These are phyloP conservation scores for Fusarium agapanthi DNA, from an alignment of 2,329 filamentous ascomycete species.

Conservation along the genomic window DNA sequence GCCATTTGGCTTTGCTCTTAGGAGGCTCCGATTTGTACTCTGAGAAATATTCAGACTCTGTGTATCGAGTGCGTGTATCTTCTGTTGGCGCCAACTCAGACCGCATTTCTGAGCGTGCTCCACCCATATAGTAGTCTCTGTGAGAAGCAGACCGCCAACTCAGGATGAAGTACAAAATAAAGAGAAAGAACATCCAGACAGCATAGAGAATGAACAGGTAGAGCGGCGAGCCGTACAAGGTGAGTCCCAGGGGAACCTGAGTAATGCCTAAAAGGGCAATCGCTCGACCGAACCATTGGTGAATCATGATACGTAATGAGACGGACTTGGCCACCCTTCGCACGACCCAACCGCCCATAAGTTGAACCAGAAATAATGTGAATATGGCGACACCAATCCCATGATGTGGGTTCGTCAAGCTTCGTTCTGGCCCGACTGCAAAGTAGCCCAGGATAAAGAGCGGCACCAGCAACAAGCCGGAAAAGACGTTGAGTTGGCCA, in stretches of 20 bases:
- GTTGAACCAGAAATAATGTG: slow-evolving; percentile 74
- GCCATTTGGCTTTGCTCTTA: slow-evolving; percentile 53
- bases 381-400: slow-evolving; percentile 85
- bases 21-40: slow-evolving; percentile 46
- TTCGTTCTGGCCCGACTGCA: slow-evolving; percentile 77
- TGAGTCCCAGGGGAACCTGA: slow-evolving; percentile 88
- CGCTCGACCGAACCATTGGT: slow-evolving; percentile 86
- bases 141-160: slow-evolving; percentile 72
- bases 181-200: slow-evolving; percentile 76
- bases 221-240: slow-evolving; percentile 89
- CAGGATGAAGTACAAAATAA: slow-evolving; percentile 82
- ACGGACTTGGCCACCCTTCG: slow-evolving; percentile 59
- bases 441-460: slow-evolving; percentile 80
- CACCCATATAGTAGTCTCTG: slow-evolving; percentile 63
- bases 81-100: slow-evolving; percentile 56
- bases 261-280: slow-evolving; percentile 83
- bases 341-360: slow-evolving; percentile 73
- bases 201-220: slow-evolving; percentile 87
- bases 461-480: slow-evolving; percentile 72
- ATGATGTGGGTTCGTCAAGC: slow-evolving; percentile 83
- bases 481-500: slow-evolving; percentile 77
- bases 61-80: slow-evolving; percentile 50
- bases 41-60: slow-evolving; percentile 52
- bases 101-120: slow-evolving; percentile 62
- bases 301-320: slow-evolving; percentile 69